Conservation (phyloP, 2,329 filamentous ascomycete species). For the Chaetomiaceae sp. region DNA sequence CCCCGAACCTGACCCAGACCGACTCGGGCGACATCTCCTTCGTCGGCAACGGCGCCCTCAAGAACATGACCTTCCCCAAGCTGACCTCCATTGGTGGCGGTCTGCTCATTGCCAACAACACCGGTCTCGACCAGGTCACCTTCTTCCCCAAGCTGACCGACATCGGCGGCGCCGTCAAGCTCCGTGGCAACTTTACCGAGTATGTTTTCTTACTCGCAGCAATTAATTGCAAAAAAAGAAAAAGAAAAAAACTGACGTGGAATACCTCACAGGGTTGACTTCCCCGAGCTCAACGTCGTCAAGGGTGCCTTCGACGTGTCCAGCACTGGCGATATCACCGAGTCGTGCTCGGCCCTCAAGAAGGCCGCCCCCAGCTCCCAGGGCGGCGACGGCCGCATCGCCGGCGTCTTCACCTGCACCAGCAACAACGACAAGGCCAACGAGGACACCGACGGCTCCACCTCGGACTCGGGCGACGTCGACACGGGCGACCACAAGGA, state of each 20-base stretch:
- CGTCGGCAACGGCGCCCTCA: slow-evolving; percentile 55
- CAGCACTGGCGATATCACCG: slow-evolving; percentile 56
- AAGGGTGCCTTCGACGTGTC: slow-evolving; percentile 67
- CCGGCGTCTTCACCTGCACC: slow-evolving; percentile 47
- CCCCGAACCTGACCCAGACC: slow-evolving; percentile 67
- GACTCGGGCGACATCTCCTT: slow-evolving; percentile 57
- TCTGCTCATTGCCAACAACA: slow-evolving; percentile 88
- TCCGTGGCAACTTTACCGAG: slow-evolving; percentile 79
- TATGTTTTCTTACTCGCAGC: slow-evolving; percentile 44
- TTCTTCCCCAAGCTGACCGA: slow-evolving; percentile 64
- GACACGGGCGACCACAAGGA: slow-evolving; percentile 26
- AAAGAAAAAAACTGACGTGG: slow-evolving; percentile 20
- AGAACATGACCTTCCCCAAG: slow-evolving; percentile 70
- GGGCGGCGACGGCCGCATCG: slow-evolving; percentile 39
- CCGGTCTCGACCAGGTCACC: slow-evolving; percentile 58
- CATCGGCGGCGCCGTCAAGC: slow-evolving; percentile 75
- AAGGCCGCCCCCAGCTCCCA: slow-evolving; percentile 35
- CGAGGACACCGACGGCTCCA: slow-evolving; percentile 38
- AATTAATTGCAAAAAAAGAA: slow-evolving; percentile 16
- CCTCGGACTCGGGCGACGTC: slow-evolving; percentile 27
- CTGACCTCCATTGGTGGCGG: slow-evolving; percentile 70
- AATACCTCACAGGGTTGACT: slow-evolving; percentile 54
- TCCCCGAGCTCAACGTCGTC: slow-evolving; percentile 64
- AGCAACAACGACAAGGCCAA: slow-evolving; percentile 50
- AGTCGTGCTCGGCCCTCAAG: slow-evolving; percentile 52